Evolutionary conservation across 306 rosid species (phyloP), one percentile per base, ranked within the genome.

Genomic region (Geum urbanum): DNA sequence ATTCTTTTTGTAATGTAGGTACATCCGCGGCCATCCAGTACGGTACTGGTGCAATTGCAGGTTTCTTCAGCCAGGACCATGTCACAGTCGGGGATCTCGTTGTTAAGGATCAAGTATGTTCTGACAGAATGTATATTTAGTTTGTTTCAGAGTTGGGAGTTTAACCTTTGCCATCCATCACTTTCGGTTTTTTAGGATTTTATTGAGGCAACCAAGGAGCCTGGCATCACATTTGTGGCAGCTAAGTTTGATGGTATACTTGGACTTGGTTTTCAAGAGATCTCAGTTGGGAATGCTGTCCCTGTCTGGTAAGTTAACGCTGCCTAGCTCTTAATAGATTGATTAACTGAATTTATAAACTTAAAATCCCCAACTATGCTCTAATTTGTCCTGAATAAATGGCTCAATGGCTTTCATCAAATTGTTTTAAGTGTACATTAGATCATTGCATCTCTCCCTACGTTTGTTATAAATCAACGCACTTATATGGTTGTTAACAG

Each of bases 131-230:
- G 22, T 12, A 12, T 43, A 35, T 76, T 74, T 8, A 72, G 78
- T 51, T 54, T 51, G 70, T 70, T 74, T 67, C 27, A 10, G 4
- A 10, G 39, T 45, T 63, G 18, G 39, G 43, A 10, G 49, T 52
- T 69, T 22, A 61, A 11, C 67, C 50, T 37, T 47, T 9, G 15
- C 35, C 74, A 56, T 49, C 35, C 74, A 56, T 49, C 32, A 43
- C 45, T 54, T 13, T 27, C 27, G 56, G 18, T 15, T 49, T 32
- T 24, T 40, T 66, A 84, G 88, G 88, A 75, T 60, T 84, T 84
- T 69, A 84, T 84, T n/a, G 88, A 84, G 85, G 88, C 83, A 47
- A 80, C 88, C 57, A 80, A 72, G 63, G 88, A 84, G 74, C 85
- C 88, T 40, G 66, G 88, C 67, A 10, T 84, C 73, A 81, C 83